A percentile compares a stretch with the other conserved stretches of the same genome.
Evolutionary conservation across 2,329 filamentous ascomycete genomes (phyloP).

Genomic region (Xylaria polymorpha): DNA sequence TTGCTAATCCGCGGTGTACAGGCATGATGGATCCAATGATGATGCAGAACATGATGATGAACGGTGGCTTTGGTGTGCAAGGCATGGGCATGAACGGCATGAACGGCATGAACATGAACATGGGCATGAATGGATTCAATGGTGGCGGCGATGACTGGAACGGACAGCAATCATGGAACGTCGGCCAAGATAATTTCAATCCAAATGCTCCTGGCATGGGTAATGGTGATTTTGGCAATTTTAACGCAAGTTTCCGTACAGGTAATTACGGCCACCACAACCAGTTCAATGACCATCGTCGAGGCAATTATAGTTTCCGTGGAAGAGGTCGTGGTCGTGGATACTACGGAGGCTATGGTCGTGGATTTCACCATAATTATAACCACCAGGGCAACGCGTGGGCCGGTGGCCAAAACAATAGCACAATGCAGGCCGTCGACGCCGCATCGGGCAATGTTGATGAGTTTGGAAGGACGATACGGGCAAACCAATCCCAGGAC

Average conservation of each 20-base stretch:
- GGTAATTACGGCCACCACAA: conserved; percentile 84
- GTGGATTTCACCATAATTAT: conserved; percentile 65
- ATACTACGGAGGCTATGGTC: conserved; percentile 64
- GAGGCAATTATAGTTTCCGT: conserved; percentile 74
- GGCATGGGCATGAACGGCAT: conserved; percentile 81
- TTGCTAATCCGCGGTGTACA: conserved; percentile 53
- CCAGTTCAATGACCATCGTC: conserved; percentile 82
- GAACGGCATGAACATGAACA: conserved; percentile 80
- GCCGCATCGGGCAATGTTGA: conserved; percentile 51
- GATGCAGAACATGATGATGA: conserved; percentile 84
- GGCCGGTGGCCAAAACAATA: conserved; percentile 44
- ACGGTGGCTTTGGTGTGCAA: conserved; percentile 76
- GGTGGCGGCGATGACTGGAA: conserved; percentile 82
- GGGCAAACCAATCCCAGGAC: conserved; percentile 44
- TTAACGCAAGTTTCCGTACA: conserved; percentile 81
- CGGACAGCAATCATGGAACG: conserved; percentile 84
- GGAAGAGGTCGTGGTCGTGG: conserved; percentile 72
- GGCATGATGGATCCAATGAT: conserved; percentile 88
- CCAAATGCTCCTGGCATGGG: conserved; percentile 85
- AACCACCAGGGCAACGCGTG: conserved; percentile 46
- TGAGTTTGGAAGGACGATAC: conserved; percentile 55
- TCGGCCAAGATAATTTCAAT: conserved; percentile 90
- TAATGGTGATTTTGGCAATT: conserved; percentile 82
- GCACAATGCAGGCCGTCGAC: conserved; percentile 42
- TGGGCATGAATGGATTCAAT: conserved; percentile 78